Base-by-base conservation (phyloP, 169 alveolate species). In the Theileria luwenshuni region DNA sequence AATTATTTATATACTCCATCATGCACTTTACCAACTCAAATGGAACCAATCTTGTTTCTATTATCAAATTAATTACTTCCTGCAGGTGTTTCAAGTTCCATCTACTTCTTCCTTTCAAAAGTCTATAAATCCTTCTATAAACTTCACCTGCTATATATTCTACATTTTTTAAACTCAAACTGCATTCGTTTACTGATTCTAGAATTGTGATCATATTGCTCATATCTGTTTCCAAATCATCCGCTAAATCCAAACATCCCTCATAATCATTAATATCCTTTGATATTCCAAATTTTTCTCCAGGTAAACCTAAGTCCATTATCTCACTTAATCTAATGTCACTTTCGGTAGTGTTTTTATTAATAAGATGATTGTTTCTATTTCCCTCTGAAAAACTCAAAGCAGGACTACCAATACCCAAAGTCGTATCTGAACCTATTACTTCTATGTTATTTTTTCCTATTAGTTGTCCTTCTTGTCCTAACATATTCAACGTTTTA, bases 31-130 rank as follows among this genome's bases (percentile, higher is more conserved):
- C 49, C 56, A 79, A 52, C 19, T 71, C 65, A 8, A 54, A 35
- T 38, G 23, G 41, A 45, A 79, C 69, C 15, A 79, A 43, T 13
- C 87, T 67, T 32, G 67, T 52, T 23, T 69, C 76, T 19, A 74
- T 79, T 70, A 73, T 2, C 23, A 33, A 60, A n/a, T 17, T 61
- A 32, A 79, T 27, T 19, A 79, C 33, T 38, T 30, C 65, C n/a
- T 67, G 27, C 2, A 79, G 41, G 25, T 60, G 68, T 28, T 15
- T 23, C 23, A 56, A 21, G 32, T 56, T 56, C 38, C 32, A 28
- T 56, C 38, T 56, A 27, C 63, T 56, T 56, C 19, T 56, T 56
- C 45, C 32, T 25, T 38, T 23, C 65, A 56, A 21, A n/a, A 5
- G 1, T 2, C 6, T 56, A 25, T 56, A 56, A 56, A 56, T 27